phyloP scores from a whole-genome alignment of 441 rosid species.

The Corymbia calophylla region DNA sequence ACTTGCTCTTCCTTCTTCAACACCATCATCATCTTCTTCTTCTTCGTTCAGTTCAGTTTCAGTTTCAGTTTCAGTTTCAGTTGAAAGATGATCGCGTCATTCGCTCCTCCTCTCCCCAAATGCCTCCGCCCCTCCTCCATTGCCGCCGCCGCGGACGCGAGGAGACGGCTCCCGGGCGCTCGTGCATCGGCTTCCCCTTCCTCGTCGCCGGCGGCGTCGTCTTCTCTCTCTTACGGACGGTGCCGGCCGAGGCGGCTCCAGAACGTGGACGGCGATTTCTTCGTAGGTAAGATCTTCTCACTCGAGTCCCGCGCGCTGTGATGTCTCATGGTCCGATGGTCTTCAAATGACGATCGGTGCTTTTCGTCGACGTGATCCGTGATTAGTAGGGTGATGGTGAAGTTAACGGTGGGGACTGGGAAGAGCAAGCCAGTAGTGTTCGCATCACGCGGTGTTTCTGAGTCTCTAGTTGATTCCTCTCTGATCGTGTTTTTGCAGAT shows the following conservation, averaged over 20 bases:
- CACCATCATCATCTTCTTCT: background rate
- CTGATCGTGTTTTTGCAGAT: constrained; percentile 25
- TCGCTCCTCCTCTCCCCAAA: background rate
- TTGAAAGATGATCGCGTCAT: background rate
- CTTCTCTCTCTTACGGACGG: background rate
- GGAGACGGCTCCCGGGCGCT: background rate
- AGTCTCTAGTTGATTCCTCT: background rate
- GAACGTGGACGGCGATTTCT: constrained; percentile 44
- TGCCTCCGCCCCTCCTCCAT: background rate
- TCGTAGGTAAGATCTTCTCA: constrained; percentile 21
- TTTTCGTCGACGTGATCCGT: background rate
- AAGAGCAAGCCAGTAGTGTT: background rate
- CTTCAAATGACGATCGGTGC: background rate
- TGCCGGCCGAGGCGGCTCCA: constrained; percentile 24
- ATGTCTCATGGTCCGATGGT: background rate
- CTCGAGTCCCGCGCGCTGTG: background rate
- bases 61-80: background rate
- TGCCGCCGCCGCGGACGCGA: background rate
- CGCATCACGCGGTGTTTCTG: background rate
- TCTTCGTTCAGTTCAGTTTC: background rate
- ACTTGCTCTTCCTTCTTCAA: background rate
- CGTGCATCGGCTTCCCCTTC: background rate
- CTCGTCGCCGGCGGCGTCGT: background rate
- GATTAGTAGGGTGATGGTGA: background rate
- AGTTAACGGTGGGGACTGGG: background rate